A percentile compares a stretch with the other conserved stretches of the same genome.
phyloP scores from a whole-genome alignment of 441 rosid genomes.

The Daphne laureola region DNA sequence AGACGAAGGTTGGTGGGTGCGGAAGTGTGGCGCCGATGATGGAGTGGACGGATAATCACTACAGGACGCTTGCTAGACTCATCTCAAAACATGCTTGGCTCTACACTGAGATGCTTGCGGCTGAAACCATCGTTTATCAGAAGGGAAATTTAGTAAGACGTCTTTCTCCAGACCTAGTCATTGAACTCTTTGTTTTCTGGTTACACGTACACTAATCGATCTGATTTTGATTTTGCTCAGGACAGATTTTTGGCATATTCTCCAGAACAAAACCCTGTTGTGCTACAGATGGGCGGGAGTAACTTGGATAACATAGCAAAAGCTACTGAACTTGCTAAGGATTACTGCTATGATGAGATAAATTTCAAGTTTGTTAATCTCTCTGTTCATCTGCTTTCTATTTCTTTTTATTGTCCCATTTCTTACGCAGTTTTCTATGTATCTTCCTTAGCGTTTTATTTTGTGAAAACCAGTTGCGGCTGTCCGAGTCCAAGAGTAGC shows the following conservation, averaged over 20 bases:
- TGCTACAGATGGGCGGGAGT: slow-evolving; percentile 92
- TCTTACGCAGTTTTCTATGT: background rate
- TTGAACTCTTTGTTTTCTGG: no score
- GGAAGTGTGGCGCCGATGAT: slow-evolving; percentile 95
- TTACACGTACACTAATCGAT: no score
- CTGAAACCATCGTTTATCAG: slow-evolving; percentile 94
- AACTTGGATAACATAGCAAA: slow-evolving; percentile 79
- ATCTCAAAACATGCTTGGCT: slow-evolving; percentile 92
- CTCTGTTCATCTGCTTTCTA: slow-evolving; percentile 9
- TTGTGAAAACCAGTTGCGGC: slow-evolving; percentile 62
- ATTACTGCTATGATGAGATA: slow-evolving; percentile 86
- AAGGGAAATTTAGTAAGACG: slow-evolving; percentile 62
- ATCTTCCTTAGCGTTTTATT: slow-evolving; percentile 5
- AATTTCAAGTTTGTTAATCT: slow-evolving; percentile 69
- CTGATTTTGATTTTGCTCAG: slow-evolving; percentile 34
- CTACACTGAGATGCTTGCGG: slow-evolving; percentile 96
- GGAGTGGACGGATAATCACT: slow-evolving; percentile 95
- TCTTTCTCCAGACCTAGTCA: no score
- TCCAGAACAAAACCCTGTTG: slow-evolving; percentile 87
- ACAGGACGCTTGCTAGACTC: slow-evolving; percentile 80
- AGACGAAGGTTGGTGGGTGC: no score
- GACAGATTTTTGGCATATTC: slow-evolving; percentile 90
- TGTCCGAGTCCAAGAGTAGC: slow-evolving; percentile 97
- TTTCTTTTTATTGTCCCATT: slow-evolving; percentile 1
- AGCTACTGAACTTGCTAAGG: slow-evolving; percentile 76